Conservation (phyloP, 106 monocot species). For the Allium cepa region DNA sequence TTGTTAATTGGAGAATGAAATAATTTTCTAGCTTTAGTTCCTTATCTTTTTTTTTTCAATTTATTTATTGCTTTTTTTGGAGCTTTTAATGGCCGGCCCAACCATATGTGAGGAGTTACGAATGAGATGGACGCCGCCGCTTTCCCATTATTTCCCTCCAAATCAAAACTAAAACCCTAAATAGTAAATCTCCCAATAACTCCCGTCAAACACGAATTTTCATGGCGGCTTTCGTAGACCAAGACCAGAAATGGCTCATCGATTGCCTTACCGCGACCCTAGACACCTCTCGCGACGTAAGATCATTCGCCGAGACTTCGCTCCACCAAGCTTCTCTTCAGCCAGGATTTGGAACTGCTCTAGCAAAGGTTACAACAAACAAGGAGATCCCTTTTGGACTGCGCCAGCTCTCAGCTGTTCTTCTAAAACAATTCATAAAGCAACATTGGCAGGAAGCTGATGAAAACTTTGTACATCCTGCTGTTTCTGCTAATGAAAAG, state of each 20-base stretch:
- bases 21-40: no score
- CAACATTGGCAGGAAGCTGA: neutral
- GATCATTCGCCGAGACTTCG: constrained; percentile 90
- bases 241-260: constrained; percentile 89
- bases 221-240: constrained; percentile 28
- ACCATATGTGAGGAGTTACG: no score
- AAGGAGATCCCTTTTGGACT: constrained; percentile 73
- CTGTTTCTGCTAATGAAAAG: constrained; percentile 17
- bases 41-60: no score
- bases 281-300: constrained; percentile 61
- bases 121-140: no score
- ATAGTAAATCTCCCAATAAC: neutral
- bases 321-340: constrained; percentile 83
- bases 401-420: constrained; percentile 88
- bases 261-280: constrained; percentile 86
- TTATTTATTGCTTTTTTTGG: no score
- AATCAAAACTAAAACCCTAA: neutral
- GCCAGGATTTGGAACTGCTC: constrained; percentile 86
- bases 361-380: constrained; percentile 64
- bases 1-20: no score
- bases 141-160: neutral
- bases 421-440: constrained; percentile 73
- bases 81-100: no score
- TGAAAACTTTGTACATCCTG: constrained; percentile 3
- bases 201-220: neutral